A percentile compares a stretch with the other conserved stretches of the same genome.
Conservation (phyloP, 2,329 filamentous ascomycete species). For the Fusarium tricinctum region DNA sequence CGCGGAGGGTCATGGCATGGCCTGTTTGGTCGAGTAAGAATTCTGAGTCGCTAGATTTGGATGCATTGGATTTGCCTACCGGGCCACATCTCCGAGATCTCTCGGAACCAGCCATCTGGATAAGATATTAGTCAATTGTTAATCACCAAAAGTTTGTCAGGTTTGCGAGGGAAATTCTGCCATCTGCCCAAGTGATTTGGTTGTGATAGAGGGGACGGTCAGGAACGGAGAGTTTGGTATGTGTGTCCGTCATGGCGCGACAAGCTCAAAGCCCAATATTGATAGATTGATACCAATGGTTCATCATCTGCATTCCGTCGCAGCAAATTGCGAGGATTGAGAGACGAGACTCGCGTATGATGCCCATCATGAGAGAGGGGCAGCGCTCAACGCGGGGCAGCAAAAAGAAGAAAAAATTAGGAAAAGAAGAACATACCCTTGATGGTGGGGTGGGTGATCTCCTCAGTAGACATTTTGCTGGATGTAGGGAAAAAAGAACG, state of each 20-base stretch:
- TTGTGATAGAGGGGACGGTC: conserved; percentile 1
- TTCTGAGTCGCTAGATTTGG: background rate
- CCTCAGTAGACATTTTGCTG: conserved; percentile 68
- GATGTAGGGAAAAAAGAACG: conserved; percentile 25
- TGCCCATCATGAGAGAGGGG: conserved; percentile 49
- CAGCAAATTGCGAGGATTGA: background rate
- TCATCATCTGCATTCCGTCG: background rate
- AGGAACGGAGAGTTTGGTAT: background rate
- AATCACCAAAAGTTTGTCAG: background rate
- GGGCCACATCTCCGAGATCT: conserved; percentile 99
- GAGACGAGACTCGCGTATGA: conserved; percentile 14
- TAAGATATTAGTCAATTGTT: conserved; percentile 27
- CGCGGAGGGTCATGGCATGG: conserved; percentile 98
- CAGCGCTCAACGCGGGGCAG: conserved; percentile 41
- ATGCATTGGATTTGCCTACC: conserved; percentile 56
- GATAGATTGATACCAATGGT: background rate
- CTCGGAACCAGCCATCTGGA: conserved; percentile 99
- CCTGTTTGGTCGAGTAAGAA: conserved; percentile 61
- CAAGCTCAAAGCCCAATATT: background rate
- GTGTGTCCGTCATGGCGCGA: background rate
- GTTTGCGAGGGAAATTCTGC: conserved; percentile 6
- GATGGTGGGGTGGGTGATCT: conserved; percentile 82
- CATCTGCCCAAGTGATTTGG: background rate
- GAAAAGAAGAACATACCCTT: conserved; percentile 67
- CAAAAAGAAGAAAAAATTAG: conserved; percentile 11